Evolutionary conservation across 1,284 basidiomycete genomes (phyloP).

Genomic region (Tilletia indica): DNA sequence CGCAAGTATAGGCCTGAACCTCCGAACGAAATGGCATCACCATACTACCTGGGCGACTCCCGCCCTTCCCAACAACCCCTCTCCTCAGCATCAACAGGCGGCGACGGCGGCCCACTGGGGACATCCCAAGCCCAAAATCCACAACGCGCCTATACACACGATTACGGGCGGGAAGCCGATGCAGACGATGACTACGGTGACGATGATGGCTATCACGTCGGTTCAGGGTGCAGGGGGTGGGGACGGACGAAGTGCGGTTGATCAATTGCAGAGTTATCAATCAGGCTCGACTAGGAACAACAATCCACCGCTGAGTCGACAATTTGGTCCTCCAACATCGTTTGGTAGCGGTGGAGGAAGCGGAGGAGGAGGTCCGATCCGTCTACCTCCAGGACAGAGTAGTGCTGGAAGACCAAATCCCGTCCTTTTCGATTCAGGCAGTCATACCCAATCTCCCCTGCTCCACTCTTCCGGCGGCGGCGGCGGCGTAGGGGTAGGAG

Average conservation of each 20-base stretch:
- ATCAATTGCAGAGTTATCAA: slow-evolving; percentile 13
- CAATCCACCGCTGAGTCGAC: not conserved
- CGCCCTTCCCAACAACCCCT: not conserved
- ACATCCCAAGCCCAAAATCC: not conserved
- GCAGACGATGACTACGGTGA: not conserved
- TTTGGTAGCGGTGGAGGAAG: not conserved
- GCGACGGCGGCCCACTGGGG: not conserved
- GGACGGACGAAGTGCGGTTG: not conserved
- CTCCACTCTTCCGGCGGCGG: not conserved
- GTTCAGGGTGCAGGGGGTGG: not conserved
- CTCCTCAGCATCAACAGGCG: not conserved
- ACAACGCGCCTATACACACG: not conserved
- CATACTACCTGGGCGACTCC: slow-evolving; percentile 14
- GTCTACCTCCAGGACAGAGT: not conserved
- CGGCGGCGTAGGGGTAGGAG: not conserved
- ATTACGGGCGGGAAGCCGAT: not conserved
- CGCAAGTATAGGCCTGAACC: too few relatives aligned
- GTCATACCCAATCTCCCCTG: slow-evolving; percentile 3
- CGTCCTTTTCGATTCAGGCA: slow-evolving; percentile 8
- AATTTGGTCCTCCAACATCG: not conserved
- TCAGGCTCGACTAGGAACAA: not conserved
- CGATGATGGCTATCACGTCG: not conserved
- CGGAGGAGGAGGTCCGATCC: not conserved
- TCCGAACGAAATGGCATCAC: not conserved
- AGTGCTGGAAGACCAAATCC: not conserved